phyloP scores from a whole-genome alignment of 176 grass and related monocot genomes.

The Oryza meyeriana region DNA sequence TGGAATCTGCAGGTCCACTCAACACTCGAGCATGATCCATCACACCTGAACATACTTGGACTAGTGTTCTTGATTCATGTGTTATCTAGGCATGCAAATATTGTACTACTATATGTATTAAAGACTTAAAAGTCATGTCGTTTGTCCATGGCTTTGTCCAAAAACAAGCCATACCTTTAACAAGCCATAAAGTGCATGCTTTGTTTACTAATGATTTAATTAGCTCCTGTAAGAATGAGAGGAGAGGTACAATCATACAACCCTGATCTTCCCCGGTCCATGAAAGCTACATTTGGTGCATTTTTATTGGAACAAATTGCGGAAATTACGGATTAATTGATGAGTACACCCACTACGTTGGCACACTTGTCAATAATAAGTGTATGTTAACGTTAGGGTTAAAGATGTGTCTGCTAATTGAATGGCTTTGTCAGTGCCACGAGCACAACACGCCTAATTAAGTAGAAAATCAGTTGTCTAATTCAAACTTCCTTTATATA shows the following conservation, averaged over 20 bases:
- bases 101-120: background rate
- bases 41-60: conserved; percentile 15
- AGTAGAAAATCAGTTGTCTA: background rate
- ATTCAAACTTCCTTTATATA: background rate
- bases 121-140: conserved; percentile 12
- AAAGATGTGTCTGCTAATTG: background rate
- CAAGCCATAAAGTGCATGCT: background rate
- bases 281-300: conserved; percentile 8
- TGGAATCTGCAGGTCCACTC: background rate
- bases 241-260: conserved; percentile 2
- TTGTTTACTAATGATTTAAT: background rate
- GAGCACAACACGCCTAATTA: background rate
- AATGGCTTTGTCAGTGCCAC: background rate
- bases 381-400: background rate
- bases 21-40: background rate
- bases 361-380: conserved; percentile 4
- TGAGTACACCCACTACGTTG: conserved; percentile 25
- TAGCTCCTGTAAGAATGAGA: conserved; percentile 2
- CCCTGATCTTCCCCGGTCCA: background rate
- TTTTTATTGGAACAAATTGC: conserved; percentile 14
- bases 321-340: conserved; percentile 16
- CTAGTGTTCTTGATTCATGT: conserved; percentile 21
- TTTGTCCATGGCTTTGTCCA: conserved; percentile 38
- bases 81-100: background rate
- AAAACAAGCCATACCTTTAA: background rate